Evolutionary conservation across 2,329 filamentous ascomycete genomes (phyloP).

Genomic region (Alternaria novae-zelandiae): DNA sequence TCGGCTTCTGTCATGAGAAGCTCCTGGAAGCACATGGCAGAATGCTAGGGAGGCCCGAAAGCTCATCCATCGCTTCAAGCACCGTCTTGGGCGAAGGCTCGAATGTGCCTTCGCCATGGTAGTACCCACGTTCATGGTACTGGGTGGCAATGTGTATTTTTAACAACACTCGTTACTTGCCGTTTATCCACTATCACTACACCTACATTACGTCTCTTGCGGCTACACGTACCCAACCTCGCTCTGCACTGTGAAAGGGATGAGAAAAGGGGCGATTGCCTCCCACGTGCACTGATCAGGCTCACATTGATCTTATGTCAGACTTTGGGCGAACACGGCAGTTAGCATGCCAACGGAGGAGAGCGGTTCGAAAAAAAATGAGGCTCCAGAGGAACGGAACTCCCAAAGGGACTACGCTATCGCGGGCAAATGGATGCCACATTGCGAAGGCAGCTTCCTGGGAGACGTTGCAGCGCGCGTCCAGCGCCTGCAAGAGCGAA

Average conservation of each 20-base stretch:
- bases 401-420: neutral
- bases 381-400: neutral
- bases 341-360: neutral
- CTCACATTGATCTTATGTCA: neutral
- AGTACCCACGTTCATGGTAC: too few species aligned
- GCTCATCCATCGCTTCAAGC: fast-evolving
- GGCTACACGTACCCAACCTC: neutral
- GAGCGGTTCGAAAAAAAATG: neutral
- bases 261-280: neutral
- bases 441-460: neutral
- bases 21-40: neutral
- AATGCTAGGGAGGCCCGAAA: neutral
- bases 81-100: neutral
- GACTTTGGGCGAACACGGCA: neutral
- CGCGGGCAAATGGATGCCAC: neutral
- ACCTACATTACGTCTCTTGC: neutral
- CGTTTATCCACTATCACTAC: too few species aligned
- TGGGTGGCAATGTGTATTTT: too few species aligned
- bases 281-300: neutral
- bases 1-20: neutral
- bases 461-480: neutral
- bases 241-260: neutral
- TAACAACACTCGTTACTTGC: too few species aligned
- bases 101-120: neutral
- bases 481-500: neutral